These are phyloP conservation scores for Plasmodium reichenowi DNA, from an alignment of 169 alveolate genomes.

Conservation along the genomic window DNA sequence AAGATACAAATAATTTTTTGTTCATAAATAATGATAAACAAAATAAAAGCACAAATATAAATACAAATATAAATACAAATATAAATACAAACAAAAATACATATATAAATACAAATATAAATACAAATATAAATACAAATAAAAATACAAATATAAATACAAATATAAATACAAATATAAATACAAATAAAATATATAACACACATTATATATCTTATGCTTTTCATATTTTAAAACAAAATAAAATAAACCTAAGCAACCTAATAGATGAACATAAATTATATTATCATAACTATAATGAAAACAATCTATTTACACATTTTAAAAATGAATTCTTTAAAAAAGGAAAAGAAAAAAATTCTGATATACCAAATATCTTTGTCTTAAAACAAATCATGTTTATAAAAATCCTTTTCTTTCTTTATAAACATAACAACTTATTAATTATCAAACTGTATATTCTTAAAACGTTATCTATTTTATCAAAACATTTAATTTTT, in stretches of 20 bases:
- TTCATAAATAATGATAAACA: neutral
- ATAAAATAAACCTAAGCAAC: conserved; percentile 26
- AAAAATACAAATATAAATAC: too few relatives aligned
- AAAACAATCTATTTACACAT: neutral
- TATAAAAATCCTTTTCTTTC: conserved; percentile 47
- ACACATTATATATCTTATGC: neutral
- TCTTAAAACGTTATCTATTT: conserved; percentile 14
- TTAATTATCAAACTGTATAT: conserved; percentile 10
- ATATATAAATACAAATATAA: neutral
- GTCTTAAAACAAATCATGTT: conserved; percentile 24
- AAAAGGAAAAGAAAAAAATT: conserved; percentile 4
- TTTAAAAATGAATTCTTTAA: conserved; percentile 10
- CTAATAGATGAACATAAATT: conserved; percentile 1
- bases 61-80: too few relatives aligned
- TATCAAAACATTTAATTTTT: conserved; percentile 16
- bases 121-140: neutral
- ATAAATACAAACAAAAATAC: too few relatives aligned
- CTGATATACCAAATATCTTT: conserved; percentile 16
- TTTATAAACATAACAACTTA: conserved; percentile 10
- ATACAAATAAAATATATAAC: neutral
- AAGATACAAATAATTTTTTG: neutral
- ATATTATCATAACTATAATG: neutral
- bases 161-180: neutral
- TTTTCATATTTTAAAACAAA: conserved; percentile 12
- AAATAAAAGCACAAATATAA: neutral